These are phyloP conservation scores for Boletales sp. DNA, from an alignment of 768 basidiomycete species.

Conservation along the genomic window DNA sequence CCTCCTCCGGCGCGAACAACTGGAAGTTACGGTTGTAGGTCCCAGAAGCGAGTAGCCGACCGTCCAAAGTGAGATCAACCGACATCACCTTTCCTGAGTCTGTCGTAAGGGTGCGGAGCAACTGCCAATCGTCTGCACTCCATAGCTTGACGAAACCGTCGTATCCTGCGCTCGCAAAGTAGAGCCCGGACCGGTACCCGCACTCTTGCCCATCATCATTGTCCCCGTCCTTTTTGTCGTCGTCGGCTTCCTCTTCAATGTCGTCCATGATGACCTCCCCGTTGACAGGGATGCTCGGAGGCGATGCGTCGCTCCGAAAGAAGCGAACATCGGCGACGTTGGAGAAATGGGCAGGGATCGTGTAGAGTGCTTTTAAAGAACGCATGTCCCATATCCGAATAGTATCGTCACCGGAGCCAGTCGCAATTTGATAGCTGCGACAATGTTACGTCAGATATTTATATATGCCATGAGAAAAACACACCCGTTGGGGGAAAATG, in stretches of 20 bases:
- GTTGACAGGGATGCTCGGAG: slow-evolving; percentile 40
- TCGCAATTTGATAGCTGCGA: slow-evolving; percentile 91
- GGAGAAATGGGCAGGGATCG: slow-evolving; percentile 93
- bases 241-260: slow-evolving; percentile 35
- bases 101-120: slow-evolving; percentile 82
- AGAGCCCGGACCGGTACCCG: slow-evolving; percentile 83
- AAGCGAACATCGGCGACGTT: slow-evolving; percentile 96
- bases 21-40: slow-evolving; percentile 96
- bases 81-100: slow-evolving; percentile 99
- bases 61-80: slow-evolving; percentile 85
- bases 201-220: slow-evolving; percentile 43
- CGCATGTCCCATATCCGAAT: slow-evolving; percentile 99
- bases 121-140: slow-evolving; percentile 98
- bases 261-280: slow-evolving; percentile 52
- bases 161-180: slow-evolving; percentile 91
- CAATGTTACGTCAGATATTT: slow-evolving; percentile 9
- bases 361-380: slow-evolving; percentile 87
- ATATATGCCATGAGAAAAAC: slow-evolving; percentile 25
- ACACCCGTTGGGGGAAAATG: slow-evolving; percentile 95
- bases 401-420: slow-evolving; percentile 95
- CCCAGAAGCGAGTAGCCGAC: slow-evolving; percentile 80
- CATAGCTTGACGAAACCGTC: slow-evolving; percentile 95
- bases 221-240: slow-evolving; percentile 27
- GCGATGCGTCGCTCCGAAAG: slow-evolving; percentile 64
- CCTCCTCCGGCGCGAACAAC: slow-evolving; percentile 79